A percentile compares a stretch with the other conserved stretches of the same genome.
These are phyloP conservation scores for Blastobotrys arbuscula DNA, from an alignment of 1,139 yeast genomes.

Conservation along the genomic window DNA sequence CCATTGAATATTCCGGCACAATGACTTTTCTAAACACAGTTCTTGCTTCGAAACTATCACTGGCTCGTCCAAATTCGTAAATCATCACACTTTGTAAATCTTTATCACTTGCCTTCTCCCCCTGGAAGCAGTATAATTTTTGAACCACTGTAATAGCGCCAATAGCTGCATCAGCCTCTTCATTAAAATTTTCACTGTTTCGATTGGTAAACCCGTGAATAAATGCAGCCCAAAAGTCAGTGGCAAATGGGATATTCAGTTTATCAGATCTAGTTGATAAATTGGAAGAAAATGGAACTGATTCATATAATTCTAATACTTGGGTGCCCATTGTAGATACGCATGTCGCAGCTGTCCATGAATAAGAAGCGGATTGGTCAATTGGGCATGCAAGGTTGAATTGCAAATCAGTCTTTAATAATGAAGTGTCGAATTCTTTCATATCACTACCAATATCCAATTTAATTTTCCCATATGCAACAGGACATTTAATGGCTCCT, in stretches of 20 bases:
- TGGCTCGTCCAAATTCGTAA: constrained; percentile 35
- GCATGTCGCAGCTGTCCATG: constrained; percentile 32
- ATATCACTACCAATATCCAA: constrained; percentile 20
- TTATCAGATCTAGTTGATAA: constrained; percentile 31
- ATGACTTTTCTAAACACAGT: constrained; percentile 32
- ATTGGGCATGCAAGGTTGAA: constrained; percentile 19
- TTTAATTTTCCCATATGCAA: constrained; percentile 32
- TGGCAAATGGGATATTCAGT: constrained; percentile 34
- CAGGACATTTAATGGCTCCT: constrained; percentile 19
- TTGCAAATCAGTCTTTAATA: constrained; percentile 26
- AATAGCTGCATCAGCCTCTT: constrained; percentile 31
- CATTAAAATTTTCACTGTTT: constrained; percentile 2
- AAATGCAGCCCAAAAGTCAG: constrained; percentile 39
- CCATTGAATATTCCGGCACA: constrained; percentile 12
- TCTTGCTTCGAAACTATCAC: constrained; percentile 33
- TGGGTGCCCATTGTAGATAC: constrained; percentile 32
- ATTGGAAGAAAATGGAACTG: constrained; percentile 27
- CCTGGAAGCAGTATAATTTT: constrained; percentile 25
- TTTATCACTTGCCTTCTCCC: constrained; percentile 18
- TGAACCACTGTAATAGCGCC: constrained; percentile 36
- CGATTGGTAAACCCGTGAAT: constrained; percentile 29
- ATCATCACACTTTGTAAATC: constrained; percentile 29
- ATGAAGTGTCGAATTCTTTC: constrained; percentile 3
- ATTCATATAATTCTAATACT: constrained; percentile 29
- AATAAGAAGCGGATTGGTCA: constrained; percentile 11